Conservation (phyloP, 768 basidiomycete species). For the Suillus occidentalis region DNA sequence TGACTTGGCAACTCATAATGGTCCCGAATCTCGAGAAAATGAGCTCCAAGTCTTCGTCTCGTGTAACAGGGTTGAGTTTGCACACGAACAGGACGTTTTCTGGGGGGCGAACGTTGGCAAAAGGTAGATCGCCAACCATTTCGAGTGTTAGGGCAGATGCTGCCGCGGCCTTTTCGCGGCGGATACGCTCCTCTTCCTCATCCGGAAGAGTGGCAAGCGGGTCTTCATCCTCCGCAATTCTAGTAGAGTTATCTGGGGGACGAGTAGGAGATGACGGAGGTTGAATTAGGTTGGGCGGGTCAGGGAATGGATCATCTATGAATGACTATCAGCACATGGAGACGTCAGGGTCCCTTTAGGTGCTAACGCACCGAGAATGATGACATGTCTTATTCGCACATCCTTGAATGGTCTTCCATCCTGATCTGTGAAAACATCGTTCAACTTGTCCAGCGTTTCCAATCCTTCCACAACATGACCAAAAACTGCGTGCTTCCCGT, state of each 20-base stretch:
- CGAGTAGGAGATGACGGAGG: constrained; percentile 77
- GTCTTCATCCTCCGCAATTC: constrained; percentile 96
- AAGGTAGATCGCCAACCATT: constrained; percentile 99
- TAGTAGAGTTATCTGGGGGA: constrained; percentile 82
- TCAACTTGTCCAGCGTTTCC: constrained; percentile 89
- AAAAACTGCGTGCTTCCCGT: constrained; percentile 92
- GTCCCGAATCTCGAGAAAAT: constrained; percentile 95
- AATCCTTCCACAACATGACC: constrained; percentile 94
- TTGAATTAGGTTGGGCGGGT: constrained; percentile 72
- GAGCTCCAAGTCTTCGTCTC: constrained; percentile 94
- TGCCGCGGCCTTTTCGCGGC: constrained; percentile 84
- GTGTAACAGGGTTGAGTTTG: constrained; percentile 94
- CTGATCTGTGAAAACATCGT: constrained; percentile 87
- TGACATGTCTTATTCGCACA: constrained; percentile 91
- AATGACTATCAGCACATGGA: not conserved
- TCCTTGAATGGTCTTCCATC: constrained; percentile 92
- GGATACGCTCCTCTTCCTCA: constrained; percentile 78
- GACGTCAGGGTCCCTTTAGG: constrained; percentile 5
- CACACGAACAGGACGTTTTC: constrained; percentile 99
- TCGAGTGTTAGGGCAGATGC: constrained; percentile 96
- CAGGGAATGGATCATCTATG: constrained; percentile 92
- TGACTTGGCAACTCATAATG: constrained; percentile 98
- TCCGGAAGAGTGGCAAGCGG: constrained; percentile 79
- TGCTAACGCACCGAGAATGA: constrained; percentile 73
- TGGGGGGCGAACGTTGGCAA: constrained; percentile 95